These are phyloP conservation scores for Aspergillus carbonarius DNA, from an alignment of 2,329 filamentous ascomycete genomes.

Conservation along the genomic window DNA sequence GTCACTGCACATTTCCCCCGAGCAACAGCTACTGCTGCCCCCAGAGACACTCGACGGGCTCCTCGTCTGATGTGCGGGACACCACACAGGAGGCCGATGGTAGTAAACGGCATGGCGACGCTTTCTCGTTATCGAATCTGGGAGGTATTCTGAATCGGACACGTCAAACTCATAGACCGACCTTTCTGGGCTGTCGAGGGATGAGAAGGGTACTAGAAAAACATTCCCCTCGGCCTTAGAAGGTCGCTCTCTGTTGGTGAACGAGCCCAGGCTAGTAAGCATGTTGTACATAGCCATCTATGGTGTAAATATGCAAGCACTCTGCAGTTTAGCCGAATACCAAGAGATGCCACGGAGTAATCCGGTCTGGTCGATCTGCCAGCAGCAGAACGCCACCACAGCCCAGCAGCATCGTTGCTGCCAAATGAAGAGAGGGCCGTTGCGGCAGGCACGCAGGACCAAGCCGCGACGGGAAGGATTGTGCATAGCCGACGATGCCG, in stretches of 20 bases:
- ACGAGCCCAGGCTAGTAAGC: not conserved
- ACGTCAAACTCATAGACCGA: not conserved
- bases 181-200: not conserved
- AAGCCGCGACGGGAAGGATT: not conserved
- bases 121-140: slow-evolving; percentile 23
- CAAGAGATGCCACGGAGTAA: not conserved
- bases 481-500: not conserved
- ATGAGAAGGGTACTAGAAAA: not conserved
- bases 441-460: not conserved
- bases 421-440: not conserved
- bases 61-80: slow-evolving; percentile 9
- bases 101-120: slow-evolving; percentile 35
- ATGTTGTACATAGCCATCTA: not conserved
- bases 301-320: not conserved
- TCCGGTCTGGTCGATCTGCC: not conserved
- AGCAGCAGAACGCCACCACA: not conserved
- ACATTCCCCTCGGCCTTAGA: not conserved
- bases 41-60: not conserved
- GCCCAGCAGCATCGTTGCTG: not conserved
- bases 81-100: slow-evolving; percentile 32
- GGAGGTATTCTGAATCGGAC: slow-evolving; percentile 14
- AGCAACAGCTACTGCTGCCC: not conserved
- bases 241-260: not conserved
- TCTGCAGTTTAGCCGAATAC: not conserved
- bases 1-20: not conserved